Percentiles rank a stretch among this genome's conserved stretches.
Evolutionary conservation across 108 stramenopile genomes (phyloP).

Genomic region (Seminavis robusta): DNA sequence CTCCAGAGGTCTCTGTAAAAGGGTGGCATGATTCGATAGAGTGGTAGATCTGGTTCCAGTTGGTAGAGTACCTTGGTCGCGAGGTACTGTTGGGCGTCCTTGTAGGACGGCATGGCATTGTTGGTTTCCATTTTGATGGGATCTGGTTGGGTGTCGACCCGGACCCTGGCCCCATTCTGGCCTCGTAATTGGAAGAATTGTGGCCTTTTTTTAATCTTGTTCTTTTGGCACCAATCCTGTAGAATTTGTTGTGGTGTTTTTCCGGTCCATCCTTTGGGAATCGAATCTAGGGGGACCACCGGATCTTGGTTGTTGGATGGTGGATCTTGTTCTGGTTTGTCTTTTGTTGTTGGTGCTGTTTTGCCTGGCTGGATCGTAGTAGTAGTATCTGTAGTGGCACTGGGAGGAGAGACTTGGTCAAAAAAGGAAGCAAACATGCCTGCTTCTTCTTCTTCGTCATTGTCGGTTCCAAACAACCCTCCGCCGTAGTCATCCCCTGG

Average conservation of each 20-base stretch:
- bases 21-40: slow-evolving; percentile 64
- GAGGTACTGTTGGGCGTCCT: slow-evolving; percentile 39
- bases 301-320: background rate
- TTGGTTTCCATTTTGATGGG: background rate
- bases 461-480: background rate
- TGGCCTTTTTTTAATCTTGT: slow-evolving; percentile 22
- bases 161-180: background rate
- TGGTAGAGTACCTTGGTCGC: slow-evolving; percentile 60
- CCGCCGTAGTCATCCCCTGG: slow-evolving; percentile 10
- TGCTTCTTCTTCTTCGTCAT: background rate
- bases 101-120: background rate
- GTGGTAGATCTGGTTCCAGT: slow-evolving; percentile 43
- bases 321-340: background rate
- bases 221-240: slow-evolving; percentile 51
- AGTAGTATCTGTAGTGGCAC: background rate
- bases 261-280: slow-evolving; percentile 77
- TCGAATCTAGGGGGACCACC: background rate
- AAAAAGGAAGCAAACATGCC: slow-evolving; percentile 1
- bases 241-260: slow-evolving; percentile 56
- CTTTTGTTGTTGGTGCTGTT: background rate
- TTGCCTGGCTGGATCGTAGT: background rate
- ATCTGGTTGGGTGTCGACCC: background rate
- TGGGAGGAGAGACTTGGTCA: too few species aligned
- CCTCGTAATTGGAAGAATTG: too few species aligned
- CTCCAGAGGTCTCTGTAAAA: slow-evolving; percentile 29